Evolutionary conservation across 2,329 filamentous ascomycete species (phyloP), one percentile per base, ranked within the genome.

Genomic region (Curvularia sp.): DNA sequence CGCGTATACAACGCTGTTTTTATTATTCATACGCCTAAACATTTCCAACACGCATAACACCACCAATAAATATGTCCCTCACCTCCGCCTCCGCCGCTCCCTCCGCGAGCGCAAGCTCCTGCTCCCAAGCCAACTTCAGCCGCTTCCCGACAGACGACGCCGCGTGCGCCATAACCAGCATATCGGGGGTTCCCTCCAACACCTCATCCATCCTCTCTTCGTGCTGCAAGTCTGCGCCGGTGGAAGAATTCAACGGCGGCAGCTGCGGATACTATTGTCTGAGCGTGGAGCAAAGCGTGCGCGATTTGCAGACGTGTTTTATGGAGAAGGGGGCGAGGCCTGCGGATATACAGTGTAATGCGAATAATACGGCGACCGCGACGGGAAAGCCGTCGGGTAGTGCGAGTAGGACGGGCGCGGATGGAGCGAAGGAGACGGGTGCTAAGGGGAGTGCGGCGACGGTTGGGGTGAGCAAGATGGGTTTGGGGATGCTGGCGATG

Each of bases 161-260:
- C 35, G 65, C 61, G 57, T 76, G 73, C 63, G 70, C 68, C 15
- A 64, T 74, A 42, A 70, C 63, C 48, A 66, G 68, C 66, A 65
- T 46, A 30, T 44, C 44, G 1, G 63, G 68, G 35, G 48, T 75
- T 10, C 66, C 71, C 7, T 59, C 57, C 50, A 74, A 71, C 60
- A 71, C 70, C 20, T 58, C 61, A 39, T 56, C 64, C 26, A 62
- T 65, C 20, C 64, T 75, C 41, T 60, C 65, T 9, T 53, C 58
- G 43, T 76, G 73, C 69, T 76, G 73, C 70, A 74, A 74, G 41
- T 58, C 60, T 33, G 72, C 71, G 7, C 67, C 71, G 6, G 72
- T 75, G 46, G 66, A 74, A 49, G 55, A 59, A 2, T 75, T 61
- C 57, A 73, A 69, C 39, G 65, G 64, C 53, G 58, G 65, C 53